Evolutionary conservation across 371 early-diverging fungal genomes (phyloP).

Genomic region (Mucor racemosus): DNA sequence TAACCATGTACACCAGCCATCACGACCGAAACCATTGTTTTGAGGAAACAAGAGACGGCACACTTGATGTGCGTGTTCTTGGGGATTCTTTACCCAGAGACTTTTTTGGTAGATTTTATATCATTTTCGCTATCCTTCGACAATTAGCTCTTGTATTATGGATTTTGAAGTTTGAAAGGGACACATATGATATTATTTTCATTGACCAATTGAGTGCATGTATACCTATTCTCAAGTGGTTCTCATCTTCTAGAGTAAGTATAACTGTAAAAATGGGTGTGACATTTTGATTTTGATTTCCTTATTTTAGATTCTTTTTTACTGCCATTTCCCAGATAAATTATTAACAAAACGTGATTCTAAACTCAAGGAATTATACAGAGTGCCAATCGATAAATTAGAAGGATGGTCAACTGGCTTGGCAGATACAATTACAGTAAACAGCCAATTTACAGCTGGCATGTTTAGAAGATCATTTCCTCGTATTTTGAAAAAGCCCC

Average conservation of each 20-base stretch:
- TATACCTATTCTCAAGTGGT: slow-evolving; percentile 78
- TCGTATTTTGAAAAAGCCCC: slow-evolving; percentile 59
- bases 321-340: slow-evolving; percentile 97
- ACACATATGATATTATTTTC: slow-evolving; percentile 78
- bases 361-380: slow-evolving; percentile 73
- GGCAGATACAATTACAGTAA: slow-evolving; percentile 90
- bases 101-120: slow-evolving; percentile 72
- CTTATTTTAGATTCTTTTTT: slow-evolving; percentile 77
- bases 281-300: not conserved
- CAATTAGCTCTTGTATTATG: slow-evolving; percentile 69
- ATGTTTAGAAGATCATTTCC: slow-evolving; percentile 78
- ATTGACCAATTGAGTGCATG: slow-evolving; percentile 91
- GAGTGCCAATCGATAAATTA: slow-evolving; percentile 79
- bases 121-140: slow-evolving; percentile 85
- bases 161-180: slow-evolving; percentile 46
- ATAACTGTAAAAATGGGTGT: not conserved
- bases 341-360: slow-evolving; percentile 73
- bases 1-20: slow-evolving; percentile 88
- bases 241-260: slow-evolving; percentile 61
- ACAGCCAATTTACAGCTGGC: slow-evolving; percentile 88
- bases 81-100: slow-evolving; percentile 78
- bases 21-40: slow-evolving; percentile 91
- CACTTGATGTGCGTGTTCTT: slow-evolving; percentile 74
- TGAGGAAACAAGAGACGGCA: slow-evolving; percentile 90
- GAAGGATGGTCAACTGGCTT: slow-evolving; percentile 88